Percentiles rank a stretch among this genome's conserved stretches.
Conservation (phyloP, 768 basidiomycete genomes). For the Calocera cornea region DNA sequence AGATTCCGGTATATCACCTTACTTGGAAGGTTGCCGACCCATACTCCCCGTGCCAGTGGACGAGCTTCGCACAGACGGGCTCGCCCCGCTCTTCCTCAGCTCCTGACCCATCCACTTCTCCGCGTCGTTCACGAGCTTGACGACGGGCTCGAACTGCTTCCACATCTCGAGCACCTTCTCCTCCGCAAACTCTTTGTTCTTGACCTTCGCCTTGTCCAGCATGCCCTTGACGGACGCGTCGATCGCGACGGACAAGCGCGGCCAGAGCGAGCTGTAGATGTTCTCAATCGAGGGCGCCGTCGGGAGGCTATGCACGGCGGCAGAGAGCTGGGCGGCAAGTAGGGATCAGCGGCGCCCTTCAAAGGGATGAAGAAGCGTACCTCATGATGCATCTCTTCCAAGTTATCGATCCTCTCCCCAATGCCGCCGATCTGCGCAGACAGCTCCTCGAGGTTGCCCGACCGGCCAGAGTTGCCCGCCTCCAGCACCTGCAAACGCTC, state of each 20-base stretch:
- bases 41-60: neutral
- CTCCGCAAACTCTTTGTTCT: neutral
- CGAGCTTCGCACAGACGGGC: neutral
- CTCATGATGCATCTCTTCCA: neutral
- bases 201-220: neutral
- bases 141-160: neutral
- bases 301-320: neutral
- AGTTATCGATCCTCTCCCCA: neutral
- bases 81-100: neutral
- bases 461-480: neutral
- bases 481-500: neutral
- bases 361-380: neutral
- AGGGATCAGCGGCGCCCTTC: neutral
- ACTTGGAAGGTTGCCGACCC: neutral
- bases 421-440: neutral
- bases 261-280: neutral
- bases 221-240: slow-evolving; percentile 1
- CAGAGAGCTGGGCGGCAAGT: neutral
- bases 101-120: neutral
- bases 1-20: too few relatives aligned
- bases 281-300: neutral
- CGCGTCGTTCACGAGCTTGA: neutral
- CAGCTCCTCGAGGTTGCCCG: neutral
- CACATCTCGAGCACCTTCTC: neutral
- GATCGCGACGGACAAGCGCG: neutral